phyloP scores from a whole-genome alignment of 169 alveolate species.

The Cryptosporidium baileyi region DNA sequence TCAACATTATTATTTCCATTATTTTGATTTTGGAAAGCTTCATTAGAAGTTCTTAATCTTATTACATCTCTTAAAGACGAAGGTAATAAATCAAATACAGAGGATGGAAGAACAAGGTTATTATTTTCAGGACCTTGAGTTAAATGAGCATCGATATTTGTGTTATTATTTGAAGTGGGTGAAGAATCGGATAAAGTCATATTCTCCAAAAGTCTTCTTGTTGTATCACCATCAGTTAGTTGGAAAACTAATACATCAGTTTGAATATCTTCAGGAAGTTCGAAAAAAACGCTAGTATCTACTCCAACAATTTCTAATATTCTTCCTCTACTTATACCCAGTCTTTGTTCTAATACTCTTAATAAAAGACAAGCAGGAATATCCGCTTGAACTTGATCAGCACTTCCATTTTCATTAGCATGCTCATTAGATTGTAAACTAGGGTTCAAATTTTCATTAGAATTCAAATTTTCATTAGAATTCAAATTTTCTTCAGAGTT shows the following conservation, averaged over 20 bases:
- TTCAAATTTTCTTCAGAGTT: neutral
- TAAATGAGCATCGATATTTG: neutral
- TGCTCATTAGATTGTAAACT: neutral
- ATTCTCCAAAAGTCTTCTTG: conserved; percentile 44
- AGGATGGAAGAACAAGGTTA: conserved; percentile 8
- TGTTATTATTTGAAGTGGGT: neutral
- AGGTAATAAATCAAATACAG: conserved; percentile 33
- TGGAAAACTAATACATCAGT: conserved; percentile 55
- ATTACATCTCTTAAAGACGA: conserved; percentile 42
- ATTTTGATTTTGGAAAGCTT: neutral
- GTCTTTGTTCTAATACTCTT: conserved; percentile 25
- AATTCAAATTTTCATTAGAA: neutral
- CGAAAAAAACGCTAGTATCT: conserved; percentile 37
- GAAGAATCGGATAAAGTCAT: conserved; percentile 42
- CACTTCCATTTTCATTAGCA: neutral
- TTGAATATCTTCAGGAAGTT: conserved; percentile 58
- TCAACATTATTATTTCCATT: neutral
- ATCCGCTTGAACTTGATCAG: neutral
- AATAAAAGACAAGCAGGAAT: conserved; percentile 2
- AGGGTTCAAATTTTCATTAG: neutral
- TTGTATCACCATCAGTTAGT: conserved; percentile 37
- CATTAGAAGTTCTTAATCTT: conserved; percentile 6
- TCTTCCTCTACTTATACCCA: conserved; percentile 7
- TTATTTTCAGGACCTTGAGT: neutral
- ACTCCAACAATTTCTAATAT: conserved; percentile 62